Percentiles rank a stretch among this genome's conserved stretches.
Evolutionary conservation across 805 yeast species (phyloP).

Genomic region (Candida khao-thaluensis): DNA sequence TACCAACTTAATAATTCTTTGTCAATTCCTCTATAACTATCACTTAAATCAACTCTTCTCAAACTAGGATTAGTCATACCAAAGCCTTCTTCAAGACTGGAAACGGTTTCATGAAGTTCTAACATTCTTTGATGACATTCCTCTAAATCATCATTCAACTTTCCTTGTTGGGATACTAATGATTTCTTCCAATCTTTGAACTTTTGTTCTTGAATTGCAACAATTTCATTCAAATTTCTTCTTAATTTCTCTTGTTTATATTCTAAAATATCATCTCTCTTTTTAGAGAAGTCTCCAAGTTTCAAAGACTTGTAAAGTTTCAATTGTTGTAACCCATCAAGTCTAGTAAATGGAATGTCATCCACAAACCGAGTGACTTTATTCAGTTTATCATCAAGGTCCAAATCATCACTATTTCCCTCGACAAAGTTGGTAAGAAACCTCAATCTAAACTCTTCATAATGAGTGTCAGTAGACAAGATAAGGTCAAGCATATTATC

Average conservation of each 20-base stretch:
- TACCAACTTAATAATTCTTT: slow-evolving; percentile 4
- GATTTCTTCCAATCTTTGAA: slow-evolving; percentile 64
- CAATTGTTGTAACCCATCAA: slow-evolving; percentile 34
- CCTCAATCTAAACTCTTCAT: slow-evolving; percentile 51
- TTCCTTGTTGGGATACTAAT: slow-evolving; percentile 53
- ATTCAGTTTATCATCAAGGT: not conserved
- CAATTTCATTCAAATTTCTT: slow-evolving; percentile 39
- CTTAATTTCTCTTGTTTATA: slow-evolving; percentile 45
- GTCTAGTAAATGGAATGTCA: not conserved
- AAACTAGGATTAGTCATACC: slow-evolving; percentile 10
- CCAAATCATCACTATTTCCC: not conserved
- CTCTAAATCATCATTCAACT: slow-evolving; percentile 55
- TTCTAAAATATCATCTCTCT: slow-evolving; percentile 41
- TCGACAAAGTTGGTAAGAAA: slow-evolving; percentile 2
- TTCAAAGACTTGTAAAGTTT: slow-evolving; percentile 24
- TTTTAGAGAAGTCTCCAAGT: slow-evolving; percentile 20
- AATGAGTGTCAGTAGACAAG: slow-evolving; percentile 71
- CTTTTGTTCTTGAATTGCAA: slow-evolving; percentile 46
- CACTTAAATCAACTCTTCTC: slow-evolving; percentile 8
- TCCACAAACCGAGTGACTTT: not conserved
- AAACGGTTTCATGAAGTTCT: slow-evolving; percentile 29
- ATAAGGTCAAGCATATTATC: slow-evolving; percentile 77
- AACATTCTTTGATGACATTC: slow-evolving; percentile 35
- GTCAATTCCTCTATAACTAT: slow-evolving; percentile 1
- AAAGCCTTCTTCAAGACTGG: slow-evolving; percentile 10